These are phyloP conservation scores for Carex pumila DNA, from an alignment of 176 grass and related monocot species.

Conservation along the genomic window DNA sequence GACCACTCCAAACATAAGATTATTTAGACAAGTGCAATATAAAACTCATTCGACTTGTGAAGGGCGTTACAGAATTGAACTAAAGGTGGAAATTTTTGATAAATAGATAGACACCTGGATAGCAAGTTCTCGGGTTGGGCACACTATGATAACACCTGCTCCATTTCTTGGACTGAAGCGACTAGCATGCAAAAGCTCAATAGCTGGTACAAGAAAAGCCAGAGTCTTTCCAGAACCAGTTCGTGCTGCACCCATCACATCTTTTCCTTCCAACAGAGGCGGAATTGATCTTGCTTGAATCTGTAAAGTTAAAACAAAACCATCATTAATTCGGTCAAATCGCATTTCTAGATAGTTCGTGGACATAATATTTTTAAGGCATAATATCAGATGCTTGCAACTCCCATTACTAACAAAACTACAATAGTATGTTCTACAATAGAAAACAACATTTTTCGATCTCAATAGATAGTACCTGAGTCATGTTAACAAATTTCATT, in stretches of 20 bases:
- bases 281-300: conserved; percentile 44
- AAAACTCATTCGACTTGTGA: neutral
- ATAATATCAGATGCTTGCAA: neutral
- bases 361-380: neutral
- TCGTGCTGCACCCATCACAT: conserved; percentile 41
- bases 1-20: neutral
- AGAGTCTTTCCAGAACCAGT: conserved; percentile 47
- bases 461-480: conserved; percentile 22
- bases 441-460: neutral
- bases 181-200: conserved; percentile 31
- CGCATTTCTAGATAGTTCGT: neutral
- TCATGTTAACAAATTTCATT: conserved; percentile 48
- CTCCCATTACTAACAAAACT: neutral
- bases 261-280: conserved; percentile 37
- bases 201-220: conserved; percentile 38
- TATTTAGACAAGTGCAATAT: neutral
- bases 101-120: conserved; percentile 27
- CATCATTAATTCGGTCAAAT: neutral
- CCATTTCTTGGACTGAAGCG: conserved; percentile 37
- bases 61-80: neutral
- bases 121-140: conserved; percentile 45
- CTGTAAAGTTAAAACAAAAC: conserved; percentile 5
- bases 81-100: neutral
- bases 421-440: neutral
- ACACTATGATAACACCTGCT: conserved; percentile 36